These are phyloP conservation scores for Meredithiella fracta DNA, from an alignment of 2,329 filamentous ascomycete genomes.

Conservation along the genomic window DNA sequence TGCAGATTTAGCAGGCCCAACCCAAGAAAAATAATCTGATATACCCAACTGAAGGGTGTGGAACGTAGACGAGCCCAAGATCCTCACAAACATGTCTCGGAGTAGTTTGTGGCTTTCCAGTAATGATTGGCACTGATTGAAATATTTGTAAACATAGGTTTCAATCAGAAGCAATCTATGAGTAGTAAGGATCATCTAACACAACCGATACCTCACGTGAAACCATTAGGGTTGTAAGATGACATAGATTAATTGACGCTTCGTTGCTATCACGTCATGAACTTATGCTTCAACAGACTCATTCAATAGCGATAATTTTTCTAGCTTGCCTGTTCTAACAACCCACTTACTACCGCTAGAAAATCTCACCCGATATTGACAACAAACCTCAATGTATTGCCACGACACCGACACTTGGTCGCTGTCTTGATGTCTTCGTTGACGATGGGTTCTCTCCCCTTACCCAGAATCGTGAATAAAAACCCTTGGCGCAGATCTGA, in stretches of 20 bases:
- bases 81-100: constrained; percentile 1
- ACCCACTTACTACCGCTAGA: neutral
- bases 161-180: no score
- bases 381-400: neutral
- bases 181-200: no score
- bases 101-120: neutral
- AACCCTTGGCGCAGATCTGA: neutral
- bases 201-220: neutral
- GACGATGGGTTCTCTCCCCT: neutral
- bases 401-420: neutral
- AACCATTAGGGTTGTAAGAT: neutral
- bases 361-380: neutral
- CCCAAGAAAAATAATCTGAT: neutral
- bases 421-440: neutral
- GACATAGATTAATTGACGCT: no score
- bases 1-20: neutral
- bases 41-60: no score
- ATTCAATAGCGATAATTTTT: no score
- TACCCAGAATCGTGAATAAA: neutral
- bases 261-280: no score
- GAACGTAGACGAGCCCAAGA: neutral
- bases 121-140: no score
- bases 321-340: no score
- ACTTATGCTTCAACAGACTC: no score
- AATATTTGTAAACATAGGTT: neutral